Conservation (phyloP, 768 basidiomycete species). For the Melanogaster broomeanus region DNA sequence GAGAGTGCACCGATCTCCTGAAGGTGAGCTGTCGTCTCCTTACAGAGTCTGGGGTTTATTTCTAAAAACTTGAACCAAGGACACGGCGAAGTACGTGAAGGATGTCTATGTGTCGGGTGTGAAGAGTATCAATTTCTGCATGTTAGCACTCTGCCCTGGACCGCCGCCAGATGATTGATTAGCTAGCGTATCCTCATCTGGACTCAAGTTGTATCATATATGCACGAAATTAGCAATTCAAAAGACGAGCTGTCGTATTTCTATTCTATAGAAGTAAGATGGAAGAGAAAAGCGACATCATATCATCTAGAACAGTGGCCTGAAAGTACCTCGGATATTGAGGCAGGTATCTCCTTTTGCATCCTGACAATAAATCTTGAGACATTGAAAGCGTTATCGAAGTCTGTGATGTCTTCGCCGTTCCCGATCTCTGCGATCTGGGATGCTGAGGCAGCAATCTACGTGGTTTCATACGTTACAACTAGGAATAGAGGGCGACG, state of each 20-base stretch:
- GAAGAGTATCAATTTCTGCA: slow-evolving; percentile 44
- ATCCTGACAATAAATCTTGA: slow-evolving; percentile 32
- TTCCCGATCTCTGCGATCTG: slow-evolving; percentile 38
- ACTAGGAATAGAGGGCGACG: background rate
- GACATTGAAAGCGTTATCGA: slow-evolving; percentile 31
- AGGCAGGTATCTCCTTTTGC: slow-evolving; percentile 31
- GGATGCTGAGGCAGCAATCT: slow-evolving; percentile 32
- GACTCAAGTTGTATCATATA: no score
- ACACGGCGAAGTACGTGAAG: slow-evolving; percentile 47
- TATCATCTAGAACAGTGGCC: slow-evolving; percentile 1
- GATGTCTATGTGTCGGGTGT: slow-evolving; percentile 42
- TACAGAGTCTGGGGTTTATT: background rate
- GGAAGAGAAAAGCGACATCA: background rate
- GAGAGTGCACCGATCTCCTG: slow-evolving; percentile 59
- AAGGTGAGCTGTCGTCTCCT: slow-evolving; percentile 36
- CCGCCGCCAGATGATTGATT: slow-evolving; percentile 11
- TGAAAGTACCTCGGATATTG: slow-evolving; percentile 32
- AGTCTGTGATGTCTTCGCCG: slow-evolving; percentile 34
- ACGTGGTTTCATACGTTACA: background rate
- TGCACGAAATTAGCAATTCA: no score
- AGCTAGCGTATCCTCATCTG: background rate
- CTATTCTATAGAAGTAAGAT: background rate
- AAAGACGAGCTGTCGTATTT: background rate
- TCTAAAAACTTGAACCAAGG: slow-evolving; percentile 33
- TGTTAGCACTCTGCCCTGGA: slow-evolving; percentile 48